Evolutionary conservation across 306 rosid genomes (phyloP).

Genomic region (Benincasa hispida): DNA sequence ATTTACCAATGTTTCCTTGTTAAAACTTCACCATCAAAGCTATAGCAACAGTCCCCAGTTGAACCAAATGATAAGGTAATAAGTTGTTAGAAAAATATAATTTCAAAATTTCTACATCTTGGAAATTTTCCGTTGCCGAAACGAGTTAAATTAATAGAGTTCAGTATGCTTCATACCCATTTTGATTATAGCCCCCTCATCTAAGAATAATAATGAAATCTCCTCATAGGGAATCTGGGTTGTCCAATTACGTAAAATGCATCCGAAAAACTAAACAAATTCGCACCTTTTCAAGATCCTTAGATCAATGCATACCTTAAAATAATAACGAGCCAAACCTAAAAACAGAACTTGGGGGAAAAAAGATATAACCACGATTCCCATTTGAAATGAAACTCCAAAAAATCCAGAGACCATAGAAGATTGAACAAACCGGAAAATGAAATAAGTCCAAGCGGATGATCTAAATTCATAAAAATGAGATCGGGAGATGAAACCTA

Average conservation of each 20-base stretch:
- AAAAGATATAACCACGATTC: neutral
- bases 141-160: neutral
- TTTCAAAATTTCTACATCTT: neutral
- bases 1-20: neutral
- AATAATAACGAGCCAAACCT: neutral
- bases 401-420: neutral
- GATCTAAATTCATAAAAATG: neutral
- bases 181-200: neutral
- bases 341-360: neutral
- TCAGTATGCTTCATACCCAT: neutral
- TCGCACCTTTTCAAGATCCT: neutral
- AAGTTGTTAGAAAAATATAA: neutral
- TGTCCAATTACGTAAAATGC: neutral
- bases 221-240: neutral
- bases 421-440: neutral
- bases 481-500: conserved; percentile 9
- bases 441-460: neutral
- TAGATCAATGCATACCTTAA: neutral
- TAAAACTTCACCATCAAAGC: neutral
- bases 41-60: neutral
- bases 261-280: neutral
- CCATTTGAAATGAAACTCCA: neutral
- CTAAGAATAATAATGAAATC: neutral
- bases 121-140: neutral
- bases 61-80: neutral